Evolutionary conservation across 225 moss, liverwort and hornwort species (phyloP), one percentile per base, ranked within the genome.

Genomic region (Neckera pumila): DNA sequence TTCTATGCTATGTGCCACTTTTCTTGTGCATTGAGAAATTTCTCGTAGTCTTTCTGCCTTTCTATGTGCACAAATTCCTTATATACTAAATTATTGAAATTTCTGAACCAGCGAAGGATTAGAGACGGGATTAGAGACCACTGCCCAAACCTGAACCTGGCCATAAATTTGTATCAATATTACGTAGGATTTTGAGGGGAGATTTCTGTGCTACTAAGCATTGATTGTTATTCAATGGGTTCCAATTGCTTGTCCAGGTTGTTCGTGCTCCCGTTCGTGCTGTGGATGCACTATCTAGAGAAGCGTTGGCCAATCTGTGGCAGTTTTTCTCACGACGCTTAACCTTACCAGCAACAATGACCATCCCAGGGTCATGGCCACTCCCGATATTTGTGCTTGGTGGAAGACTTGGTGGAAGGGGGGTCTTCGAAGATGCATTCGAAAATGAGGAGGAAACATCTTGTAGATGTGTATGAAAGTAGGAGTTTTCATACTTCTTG

Each of bases 251-350:
- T 93, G 93, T 88, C 34, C 95, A 98, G 97, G 95, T 97, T 82
- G 98, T 95, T 56, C 92, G n/a, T n/a, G n/a, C n/a, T n/a, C n/a
- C n/a, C n/a, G n/a, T n/a, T n/a, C n/a, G 98, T 83, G 92, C 95
- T 60, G 97, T 97, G 84, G 97, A 98, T 93, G 98, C 98, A 61
- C 94, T 98, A 43, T 98, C 98, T 36, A 92, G 97, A 81, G 97
- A 94, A 89, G 94, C 96, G 13, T 38, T 95, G 71, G 96, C 97
- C 77, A 93, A 96, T 85, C 88, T 98, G 28, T 98, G 97, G 96
- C 93, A 93, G 51, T 91, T 96, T 80, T 93, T 97, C 74, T 93
- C 92, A 62, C 90, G 90, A 36, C 91, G 95, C 64, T 86, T 96
- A 73, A 93, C 92, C 84, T 89, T 97, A 79, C 95, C 96, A 60